Evolutionary conservation across 2,329 filamentous ascomycete genomes (phyloP).

Genomic region (Penicillium sclerotigenum): DNA sequence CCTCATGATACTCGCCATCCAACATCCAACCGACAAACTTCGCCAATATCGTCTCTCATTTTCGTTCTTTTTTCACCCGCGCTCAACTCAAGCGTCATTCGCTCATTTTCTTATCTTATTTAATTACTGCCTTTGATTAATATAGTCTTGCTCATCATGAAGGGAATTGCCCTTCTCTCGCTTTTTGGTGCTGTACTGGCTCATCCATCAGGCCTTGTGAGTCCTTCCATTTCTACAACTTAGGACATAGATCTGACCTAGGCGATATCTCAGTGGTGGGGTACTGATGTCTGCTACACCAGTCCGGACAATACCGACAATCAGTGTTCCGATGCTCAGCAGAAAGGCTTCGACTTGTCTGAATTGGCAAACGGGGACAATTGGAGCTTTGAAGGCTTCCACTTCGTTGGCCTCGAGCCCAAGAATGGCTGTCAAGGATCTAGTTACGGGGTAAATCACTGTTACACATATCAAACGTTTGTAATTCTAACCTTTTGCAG

Average conservation of each 20-base stretch:
- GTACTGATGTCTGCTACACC: conserved; percentile 54
- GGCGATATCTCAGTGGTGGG: conserved; percentile 40
- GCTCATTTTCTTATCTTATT: not conserved
- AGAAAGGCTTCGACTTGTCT: conserved; percentile 67
- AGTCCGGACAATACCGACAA: conserved; percentile 73
- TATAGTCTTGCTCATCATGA: conserved; percentile 17
- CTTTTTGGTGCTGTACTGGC: conserved; percentile 42
- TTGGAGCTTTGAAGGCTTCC: conserved; percentile 65
- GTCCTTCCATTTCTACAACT: conserved; percentile 18
- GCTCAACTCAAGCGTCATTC: not conserved
- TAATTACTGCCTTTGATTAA: not conserved
- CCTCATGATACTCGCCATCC: not conserved
- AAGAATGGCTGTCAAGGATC: conserved; percentile 45
- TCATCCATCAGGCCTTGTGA: conserved; percentile 42
- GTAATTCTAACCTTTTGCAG: conserved; percentile 25
- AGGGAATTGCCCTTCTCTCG: conserved; percentile 22
- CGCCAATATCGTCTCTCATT: conserved; percentile 1
- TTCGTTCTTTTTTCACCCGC: conserved; percentile 1
- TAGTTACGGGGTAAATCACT: conserved; percentile 42
- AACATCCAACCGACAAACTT: conserved; percentile 12
- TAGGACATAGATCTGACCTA: not conserved
- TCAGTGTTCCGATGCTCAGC: conserved; percentile 65
- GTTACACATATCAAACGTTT: not conserved
- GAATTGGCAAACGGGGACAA: conserved; percentile 61
- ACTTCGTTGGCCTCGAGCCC: conserved; percentile 69